Percentiles rank a stretch among this genome's conserved stretches.
Conservation (phyloP, 441 rosid genomes). For the Croton setiger region DNA sequence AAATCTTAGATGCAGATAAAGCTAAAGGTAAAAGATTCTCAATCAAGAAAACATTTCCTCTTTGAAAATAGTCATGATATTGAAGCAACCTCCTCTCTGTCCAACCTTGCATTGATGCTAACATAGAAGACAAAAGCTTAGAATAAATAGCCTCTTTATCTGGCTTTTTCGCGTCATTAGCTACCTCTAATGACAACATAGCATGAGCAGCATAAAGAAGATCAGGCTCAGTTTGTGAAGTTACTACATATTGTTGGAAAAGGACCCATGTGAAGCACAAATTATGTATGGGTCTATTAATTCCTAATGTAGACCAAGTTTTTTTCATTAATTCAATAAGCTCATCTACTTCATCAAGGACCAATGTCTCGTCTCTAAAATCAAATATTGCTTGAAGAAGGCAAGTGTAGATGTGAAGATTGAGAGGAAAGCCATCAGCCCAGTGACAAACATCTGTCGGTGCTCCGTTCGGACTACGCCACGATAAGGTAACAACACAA, state of each 20-base stretch:
- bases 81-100: conserved; percentile 69
- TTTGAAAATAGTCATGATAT: conserved; percentile 74
- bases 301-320: conserved; percentile 87
- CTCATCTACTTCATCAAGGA: conserved; percentile 90
- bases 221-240: conserved; percentile 69
- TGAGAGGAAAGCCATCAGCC: conserved; percentile 94
- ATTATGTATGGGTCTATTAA: conserved; percentile 67
- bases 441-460: conserved; percentile 81
- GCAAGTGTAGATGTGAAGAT: conserved; percentile 60
- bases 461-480: conserved; percentile 60
- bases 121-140: conserved; percentile 50
- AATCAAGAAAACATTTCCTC: conserved; percentile 51
- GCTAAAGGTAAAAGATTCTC: conserved; percentile 76
- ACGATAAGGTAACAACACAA: conserved; percentile 62
- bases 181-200: conserved; percentile 71
- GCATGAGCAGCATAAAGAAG: conserved; percentile 69
- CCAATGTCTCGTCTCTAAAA: conserved; percentile 68
- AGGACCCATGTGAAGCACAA: conserved; percentile 83
- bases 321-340: conserved; percentile 84
- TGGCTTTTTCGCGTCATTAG: conserved; percentile 62
- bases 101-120: conserved; percentile 82
- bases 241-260: conserved; percentile 69
- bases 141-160: conserved; percentile 66
- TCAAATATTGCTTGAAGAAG: conserved; percentile 75
- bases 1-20: conserved; percentile 60